Evolutionary conservation across 2,329 filamentous ascomycete species (phyloP), one percentile per base, ranked within the genome.

Genomic region (Fusarium bulbicola): DNA sequence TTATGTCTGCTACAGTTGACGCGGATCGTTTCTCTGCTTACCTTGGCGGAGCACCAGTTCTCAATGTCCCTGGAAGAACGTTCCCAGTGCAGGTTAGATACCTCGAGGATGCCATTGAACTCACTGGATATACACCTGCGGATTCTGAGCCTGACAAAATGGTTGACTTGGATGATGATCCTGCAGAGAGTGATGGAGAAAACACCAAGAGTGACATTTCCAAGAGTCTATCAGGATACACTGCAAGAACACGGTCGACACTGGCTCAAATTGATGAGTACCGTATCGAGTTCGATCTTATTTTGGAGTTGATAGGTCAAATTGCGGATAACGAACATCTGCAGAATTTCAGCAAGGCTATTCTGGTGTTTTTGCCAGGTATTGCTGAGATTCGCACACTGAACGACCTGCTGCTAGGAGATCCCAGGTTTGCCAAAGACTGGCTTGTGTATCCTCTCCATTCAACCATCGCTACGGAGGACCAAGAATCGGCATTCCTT

Each of bases 1-100:
- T 99, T 53, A 99, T 99, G 96, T 98, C 95, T 74, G 96, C 96
- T 16, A 99, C 96, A 1, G 94, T 99, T 13, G 94, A 99, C 81
- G 94, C 96, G 0, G 92, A 95, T 67, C 91, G 92, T 21, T 98
- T 99, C 80, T 98, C 96, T 1, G 89, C 90, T 16, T 99, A 98
- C 79, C 88, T 99, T 5, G 91, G 92, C 62, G 91, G 91, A 9
- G 95, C 95, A 2, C 95, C 95, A 0, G 91, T 98, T 45, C 85
- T 99, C 60, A 95, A 93, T 67, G 94, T 99, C 20, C 96, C 96
- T 6, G 96, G 96, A 1, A 90, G 96, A 52, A 98, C 95, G 0
- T 99, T 97, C 78, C 95, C 96, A 0, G 96, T 99, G 5, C 88
- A 94, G 75, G 93, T 95, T 42, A 91, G 90, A 70, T 98, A 93